Evolutionary conservation across 768 basidiomycete species (phyloP), one percentile per base, ranked within the genome.

Genomic region (Hygrocybe punicea): DNA sequence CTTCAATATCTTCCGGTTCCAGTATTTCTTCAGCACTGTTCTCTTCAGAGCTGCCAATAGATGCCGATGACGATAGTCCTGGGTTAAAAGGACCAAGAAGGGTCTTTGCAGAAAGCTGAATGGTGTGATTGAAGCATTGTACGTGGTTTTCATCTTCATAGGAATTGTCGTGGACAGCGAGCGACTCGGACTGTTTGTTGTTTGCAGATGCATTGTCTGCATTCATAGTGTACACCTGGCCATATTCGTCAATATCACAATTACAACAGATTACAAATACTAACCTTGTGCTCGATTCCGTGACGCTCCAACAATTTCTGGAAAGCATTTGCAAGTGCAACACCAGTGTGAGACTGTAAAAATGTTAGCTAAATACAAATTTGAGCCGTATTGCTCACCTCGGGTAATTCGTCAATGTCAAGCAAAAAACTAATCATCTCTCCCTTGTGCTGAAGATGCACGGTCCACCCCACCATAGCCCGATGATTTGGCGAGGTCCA

Each of bases 371-470:
- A 19, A 23, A 16, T 21, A 21, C 45, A 23, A 19, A 46, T 44
- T 42, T 16, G 42, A 25, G 21, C 21, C 44, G 19, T 11, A 29
- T 35, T 9, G 52, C 57, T 46, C 60, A 67, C 64, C 60, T 62
- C 42, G 1, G 69, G 36, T 2, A 78, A 68, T 58, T 79, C 74
- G 13, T 75, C 61, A 5, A 79, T 52, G 51, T 79, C 76, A 1
- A 79, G 62, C 0, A 72, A 46, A 3, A 76, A 61, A 0, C 54
- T 39, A 1, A 74, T 33, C 0, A 66, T 68, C 4, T 58, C 48
- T 0, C 74, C 72, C 0, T 73, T 44, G 3, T 68, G 29, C 33
- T 72, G 67, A 24, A 74, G 60, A 45, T 78, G 74, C 1, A 72
- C 71, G 9, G 60, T 58, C 36, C 58, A 49, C 2, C 46, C 60